Evolutionary conservation across 2,329 filamentous ascomycete species (phyloP).

Genomic region (Alternaria sp.): DNA sequence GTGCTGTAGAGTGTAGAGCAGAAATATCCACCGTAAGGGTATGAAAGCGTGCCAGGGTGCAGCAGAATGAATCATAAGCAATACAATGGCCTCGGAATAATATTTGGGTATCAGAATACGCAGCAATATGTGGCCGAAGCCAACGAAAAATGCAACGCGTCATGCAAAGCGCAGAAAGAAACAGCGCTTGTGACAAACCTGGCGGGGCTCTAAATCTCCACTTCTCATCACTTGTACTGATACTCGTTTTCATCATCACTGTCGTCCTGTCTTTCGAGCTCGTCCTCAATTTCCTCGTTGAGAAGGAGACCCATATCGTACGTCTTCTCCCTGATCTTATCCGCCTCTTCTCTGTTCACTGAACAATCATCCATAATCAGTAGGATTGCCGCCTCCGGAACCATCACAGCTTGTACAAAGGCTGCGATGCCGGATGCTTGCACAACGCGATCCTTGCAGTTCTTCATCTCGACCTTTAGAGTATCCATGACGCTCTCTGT

Average conservation of each 20-base stretch:
- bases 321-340: conserved; percentile 71
- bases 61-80: background rate
- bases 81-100: background rate
- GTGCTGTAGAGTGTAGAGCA: background rate
- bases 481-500: conserved; percentile 56
- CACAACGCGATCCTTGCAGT: conserved; percentile 41
- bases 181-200: background rate
- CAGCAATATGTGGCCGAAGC: background rate
- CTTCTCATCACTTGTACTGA: background rate
- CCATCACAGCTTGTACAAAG: conserved; percentile 62
- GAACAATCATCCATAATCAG: conserved; percentile 67
- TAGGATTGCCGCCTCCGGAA: conserved; percentile 70
- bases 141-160: background rate
- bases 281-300: conserved; percentile 69
- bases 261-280: conserved; percentile 37
- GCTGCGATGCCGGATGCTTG: conserved; percentile 40
- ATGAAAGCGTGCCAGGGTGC: background rate
- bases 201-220: too few relatives aligned
- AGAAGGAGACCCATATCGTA: conserved; percentile 72
- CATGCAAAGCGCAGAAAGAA: background rate
- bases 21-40: background rate
- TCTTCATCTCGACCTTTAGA: conserved; percentile 38
- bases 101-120: conserved; percentile 1
- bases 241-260: conserved; percentile 28
- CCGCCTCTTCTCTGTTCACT: conserved; percentile 55